Evolutionary conservation across 1,284 basidiomycete species (phyloP).

Genomic region (Cryptococcus sp.): DNA sequence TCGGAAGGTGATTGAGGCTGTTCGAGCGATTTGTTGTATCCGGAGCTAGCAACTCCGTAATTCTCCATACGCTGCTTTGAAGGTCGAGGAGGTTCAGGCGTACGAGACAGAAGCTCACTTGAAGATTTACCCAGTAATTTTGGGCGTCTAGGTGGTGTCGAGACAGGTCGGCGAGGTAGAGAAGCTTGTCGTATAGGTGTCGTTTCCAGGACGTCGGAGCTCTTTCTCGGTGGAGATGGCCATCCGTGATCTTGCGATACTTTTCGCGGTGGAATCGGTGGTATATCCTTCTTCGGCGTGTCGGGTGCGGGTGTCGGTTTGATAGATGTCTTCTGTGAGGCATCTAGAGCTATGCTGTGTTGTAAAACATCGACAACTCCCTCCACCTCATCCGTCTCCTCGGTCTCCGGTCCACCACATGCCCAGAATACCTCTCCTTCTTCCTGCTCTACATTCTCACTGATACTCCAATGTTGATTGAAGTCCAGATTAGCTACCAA

Average conservation of each 20-base stretch:
- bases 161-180: conserved; percentile 7
- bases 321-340: background rate
- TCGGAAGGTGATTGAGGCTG: conserved; percentile 14
- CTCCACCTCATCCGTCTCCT: background rate
- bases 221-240: conserved; percentile 4
- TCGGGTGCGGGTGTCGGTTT: background rate
- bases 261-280: conserved; percentile 5
- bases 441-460: conserved; percentile 8
- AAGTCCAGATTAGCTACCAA: conserved; percentile 43
- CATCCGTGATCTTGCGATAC: conserved; percentile 9
- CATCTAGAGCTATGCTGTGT: no score
- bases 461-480: conserved; percentile 35
- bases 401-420: conserved; percentile 1
- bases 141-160: conserved; percentile 19
- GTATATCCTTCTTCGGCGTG: conserved; percentile 1
- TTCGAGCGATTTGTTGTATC: conserved; percentile 33
- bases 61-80: conserved; percentile 28
- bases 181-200: background rate
- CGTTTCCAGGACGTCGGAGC: background rate
- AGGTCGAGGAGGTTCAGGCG: conserved; percentile 25
- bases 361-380: background rate
- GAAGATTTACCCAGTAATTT: conserved; percentile 9
- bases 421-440: conserved; percentile 14
- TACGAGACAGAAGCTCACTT: conserved; percentile 15
- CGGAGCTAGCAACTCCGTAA: conserved; percentile 33